Base-by-base conservation (phyloP, 2,329 filamentous ascomycete species). In the Fusarium nelsonii region DNA sequence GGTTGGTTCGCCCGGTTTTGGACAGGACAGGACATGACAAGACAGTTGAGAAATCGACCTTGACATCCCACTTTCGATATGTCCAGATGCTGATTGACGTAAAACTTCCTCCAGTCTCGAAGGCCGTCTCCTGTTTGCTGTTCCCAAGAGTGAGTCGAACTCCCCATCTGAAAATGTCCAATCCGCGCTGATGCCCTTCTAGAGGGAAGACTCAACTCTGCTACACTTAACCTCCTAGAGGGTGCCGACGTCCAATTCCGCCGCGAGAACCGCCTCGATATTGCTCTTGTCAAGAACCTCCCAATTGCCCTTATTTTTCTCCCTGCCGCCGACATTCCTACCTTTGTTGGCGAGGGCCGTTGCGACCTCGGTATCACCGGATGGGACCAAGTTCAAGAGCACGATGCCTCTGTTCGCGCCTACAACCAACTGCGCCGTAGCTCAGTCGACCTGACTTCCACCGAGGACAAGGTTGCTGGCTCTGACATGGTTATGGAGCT, bases 201-300 rank as follows among this genome's bases (percentile, higher is more conserved):
- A 97, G 94, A 99, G 91, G 96, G 96, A 69, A 92, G 96, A 58
- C 90, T 99, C 57, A 92, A 97, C 81, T 88, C 93, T 81, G 89
- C 93, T 61, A 90, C 92, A 56, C 88, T 99, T 51, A 94, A 98
- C 79, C 90, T 99, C 52, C 91, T 99, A 56, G 87, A 94, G 77
- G 96, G 96, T 71, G 93, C 92, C 75, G 96, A 99, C 80, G 95
- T 99, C 75, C 94, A 99, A 80, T 99, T 99, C 84, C 91, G 92
- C 79, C 91, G 96, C 77, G 94, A 97, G 84, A 94, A 92, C 79
- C 91, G 96, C 62, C 92, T 98, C 75, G 96, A 99, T 80, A 97
- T 99, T 77, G 96, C 96, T 16, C 90, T 99, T 28, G 96, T 98
- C 78, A 97, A 97, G 85, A 99, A 99, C 82, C 89, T 96, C 30